Evolutionary conservation across 2,329 filamentous ascomycete species (phyloP), one percentile per base, ranked within the genome.

Genomic region (Talaromyces sp.): DNA sequence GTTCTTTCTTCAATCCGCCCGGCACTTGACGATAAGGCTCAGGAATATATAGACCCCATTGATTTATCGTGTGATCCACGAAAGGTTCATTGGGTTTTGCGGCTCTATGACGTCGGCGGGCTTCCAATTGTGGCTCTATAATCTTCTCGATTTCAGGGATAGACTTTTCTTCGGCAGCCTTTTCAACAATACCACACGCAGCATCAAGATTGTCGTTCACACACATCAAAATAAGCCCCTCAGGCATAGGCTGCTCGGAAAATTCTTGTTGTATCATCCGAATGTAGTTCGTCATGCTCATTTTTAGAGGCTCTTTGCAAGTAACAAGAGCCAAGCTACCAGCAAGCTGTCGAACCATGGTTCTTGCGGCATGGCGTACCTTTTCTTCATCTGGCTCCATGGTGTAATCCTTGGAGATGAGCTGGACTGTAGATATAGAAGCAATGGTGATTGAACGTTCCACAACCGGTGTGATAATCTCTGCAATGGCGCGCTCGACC

Each of bases 391-490:
- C 92, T 2, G 89, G 87, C 71, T 99, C 96, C 59, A 93, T 96
- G 0, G 91, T 90, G 72, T 98, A 99, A 73, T 99, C 95, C 74
- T 99, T 99, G 68, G 91, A 88, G 50, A 99, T 91, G 77, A 99
- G 90, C 75, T 98, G 92, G 64, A 92, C 90, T 0, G 96, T 97
- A 2, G 94, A 96, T 63, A 99, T 98, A 1, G 94, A 94, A 53
- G 95, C 95, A 73, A 99, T 99, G 0, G 96, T 98, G 44, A 99
- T 94, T 2, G 95, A 99, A 60, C 95, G 87, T 74, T 99, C 96
- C 14, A 99, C 96, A 1, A 99, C 95, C 28, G 95, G 96, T 59
- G 94, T 92, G 64, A 99, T 98, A 61, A 99, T 99, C 71, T 99
- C 96, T 63, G 92, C 89, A 50, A 99, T 89, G 34, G 96, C 94